Evolutionary conservation across 805 yeast genomes (phyloP), one percentile per base, ranked within the genome.

Genomic region (Saccharomycopsis sp.): DNA sequence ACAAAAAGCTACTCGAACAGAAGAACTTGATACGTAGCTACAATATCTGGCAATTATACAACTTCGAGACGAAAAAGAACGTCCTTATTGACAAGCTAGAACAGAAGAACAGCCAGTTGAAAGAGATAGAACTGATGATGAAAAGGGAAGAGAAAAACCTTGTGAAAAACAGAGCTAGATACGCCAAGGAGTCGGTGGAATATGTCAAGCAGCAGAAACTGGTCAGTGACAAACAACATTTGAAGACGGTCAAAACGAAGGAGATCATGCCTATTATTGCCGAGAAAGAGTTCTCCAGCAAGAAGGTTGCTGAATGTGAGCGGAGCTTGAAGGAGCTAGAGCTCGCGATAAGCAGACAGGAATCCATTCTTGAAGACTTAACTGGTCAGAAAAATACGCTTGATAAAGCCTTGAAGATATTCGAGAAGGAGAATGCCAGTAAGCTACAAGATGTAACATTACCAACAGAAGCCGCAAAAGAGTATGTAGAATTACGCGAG

Each of bases 1-100:
- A 85, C 63, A 68, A 72, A 38, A 84, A 81, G 65, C 67, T 83
- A 3, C 70, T 69, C 1, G 83, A 82, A 63, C 81, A 79, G 63
- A 70, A 74, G 9, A 70, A 76, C 8, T 64, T 81, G 22, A 75
- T 81, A n/a, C 73, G 76, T 51, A 68, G 74, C 9, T 79, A 78
- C 25, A 79, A 84, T 50, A 68, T 92, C 35, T 84, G 87, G 77
- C 82, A 83, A 63, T 70, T 91, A 12, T 87, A 75, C 66, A 89
- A 86, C 66, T 75, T 84, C 65, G 82, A 83, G 64, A 65, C 69
- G 19, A 69, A 68, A 54, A 72, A 68, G 56, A 60, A 66, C 1
- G 55, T 59, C 1, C 55, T 71, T 14, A 57, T 57, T 2, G 66
- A 66, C 5, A 65, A 70, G 29, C 55, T 67, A 23, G 64, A 66